Conservation (phyloP, 306 rosid genomes). For the Glycine latifolia region DNA sequence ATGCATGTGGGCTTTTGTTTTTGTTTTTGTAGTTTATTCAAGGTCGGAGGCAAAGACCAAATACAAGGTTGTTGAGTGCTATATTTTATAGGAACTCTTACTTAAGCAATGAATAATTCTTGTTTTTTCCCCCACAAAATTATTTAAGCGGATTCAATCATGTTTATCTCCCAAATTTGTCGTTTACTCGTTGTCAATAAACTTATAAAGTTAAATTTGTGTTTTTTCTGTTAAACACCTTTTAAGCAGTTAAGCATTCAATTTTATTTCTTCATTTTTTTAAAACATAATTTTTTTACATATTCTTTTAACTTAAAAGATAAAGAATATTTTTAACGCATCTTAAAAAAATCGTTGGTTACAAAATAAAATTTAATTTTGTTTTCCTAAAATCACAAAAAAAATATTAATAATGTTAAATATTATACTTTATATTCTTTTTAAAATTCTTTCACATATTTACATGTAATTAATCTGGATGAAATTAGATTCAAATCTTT, state of each 20-base stretch:
- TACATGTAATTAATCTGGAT: no score
- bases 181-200: not conserved
- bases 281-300: not conserved
- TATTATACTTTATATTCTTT: no score
- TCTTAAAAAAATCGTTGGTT: not conserved
- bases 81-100: conserved; percentile 21
- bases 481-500: no score
- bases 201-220: not conserved
- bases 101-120: conserved; percentile 36
- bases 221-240: not conserved
- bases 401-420: not conserved
- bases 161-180: conserved; percentile 6
- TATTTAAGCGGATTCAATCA: not conserved
- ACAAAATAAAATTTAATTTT: not conserved
- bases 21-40: conserved; percentile 6
- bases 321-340: not conserved
- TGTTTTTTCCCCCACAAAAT: no score
- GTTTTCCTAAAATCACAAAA: not conserved
- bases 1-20: conserved; percentile 29
- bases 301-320: not conserved
- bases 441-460: no score
- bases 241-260: not conserved
- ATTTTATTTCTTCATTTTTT: not conserved
- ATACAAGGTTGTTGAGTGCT: conserved; percentile 33
- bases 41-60: conserved; percentile 41